Conservation (phyloP, 192 early-diverging fungal genomes). For the Phlyctochytrium bullatum region DNA sequence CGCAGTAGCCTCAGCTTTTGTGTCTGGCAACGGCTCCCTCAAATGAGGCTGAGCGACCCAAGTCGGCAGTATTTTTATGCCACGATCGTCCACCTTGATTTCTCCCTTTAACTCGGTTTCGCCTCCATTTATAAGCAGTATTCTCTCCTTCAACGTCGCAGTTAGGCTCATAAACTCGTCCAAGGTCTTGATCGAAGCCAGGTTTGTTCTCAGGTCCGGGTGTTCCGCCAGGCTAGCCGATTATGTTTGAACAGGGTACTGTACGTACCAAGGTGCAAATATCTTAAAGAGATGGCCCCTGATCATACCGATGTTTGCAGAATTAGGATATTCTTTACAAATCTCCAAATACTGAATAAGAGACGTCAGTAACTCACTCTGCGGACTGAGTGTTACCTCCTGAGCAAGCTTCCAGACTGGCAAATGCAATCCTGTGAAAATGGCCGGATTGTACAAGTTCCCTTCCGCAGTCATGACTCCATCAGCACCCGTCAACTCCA, state of each 20-base stretch:
- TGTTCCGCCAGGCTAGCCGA: conserved; percentile 59
- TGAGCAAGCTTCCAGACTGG: conserved; percentile 75
- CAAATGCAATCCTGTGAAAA: conserved; percentile 70
- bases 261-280: conserved; percentile 52
- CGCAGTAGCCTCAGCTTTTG: background rate
- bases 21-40: conserved; percentile 23
- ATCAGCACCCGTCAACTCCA: conserved; percentile 81
- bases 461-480: conserved; percentile 90
- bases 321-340: conserved; percentile 56
- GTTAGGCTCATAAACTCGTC: conserved; percentile 62
- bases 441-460: conserved; percentile 74
- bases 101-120: conserved; percentile 30
- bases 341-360: conserved; percentile 77
- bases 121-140: conserved; percentile 37
- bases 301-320: conserved; percentile 62
- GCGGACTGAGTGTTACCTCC: conserved; percentile 35
- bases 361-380: background rate
- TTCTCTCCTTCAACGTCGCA: conserved; percentile 51
- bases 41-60: conserved; percentile 73
- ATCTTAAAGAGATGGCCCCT: conserved; percentile 94
- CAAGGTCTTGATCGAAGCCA: conserved; percentile 58
- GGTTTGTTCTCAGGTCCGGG: conserved; percentile 72
- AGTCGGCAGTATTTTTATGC: conserved; percentile 57
- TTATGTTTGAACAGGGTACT: background rate
- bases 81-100: conserved; percentile 46